Evolutionary conservation across 2,329 filamentous ascomycete genomes (phyloP).

Genomic region (Pestalotiopsis sp.): DNA sequence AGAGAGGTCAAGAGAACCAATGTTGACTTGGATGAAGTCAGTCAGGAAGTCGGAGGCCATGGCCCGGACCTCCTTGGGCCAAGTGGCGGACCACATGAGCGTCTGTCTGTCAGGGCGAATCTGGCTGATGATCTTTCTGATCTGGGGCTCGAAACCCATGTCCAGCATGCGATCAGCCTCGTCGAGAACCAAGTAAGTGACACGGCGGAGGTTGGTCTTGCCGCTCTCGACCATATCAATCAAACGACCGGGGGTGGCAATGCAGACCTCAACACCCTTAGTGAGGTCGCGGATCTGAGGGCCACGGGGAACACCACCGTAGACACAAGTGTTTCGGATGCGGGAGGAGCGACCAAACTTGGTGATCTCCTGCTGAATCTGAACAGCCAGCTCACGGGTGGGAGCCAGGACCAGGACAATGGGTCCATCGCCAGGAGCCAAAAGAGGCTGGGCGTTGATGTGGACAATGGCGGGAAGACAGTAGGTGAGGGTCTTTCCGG

Average conservation of each 20-base stretch:
- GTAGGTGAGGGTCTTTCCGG: constrained; percentile 98
- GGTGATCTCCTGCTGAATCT: constrained; percentile 98
- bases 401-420: constrained; percentile 96
- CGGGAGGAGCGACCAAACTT: constrained; percentile 98
- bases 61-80: constrained; percentile 97
- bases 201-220: constrained; percentile 96
- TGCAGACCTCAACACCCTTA: constrained; percentile 96
- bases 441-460: constrained; percentile 97
- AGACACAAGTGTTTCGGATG: constrained; percentile 98
- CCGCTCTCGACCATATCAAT: constrained; percentile 98
- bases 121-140: constrained; percentile 97
- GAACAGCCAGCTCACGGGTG: constrained; percentile 95
- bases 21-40: constrained; percentile 98
- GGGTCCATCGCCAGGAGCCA: constrained; percentile 91
- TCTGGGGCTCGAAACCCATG: constrained; percentile 99
- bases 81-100: constrained; percentile 99
- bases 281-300: constrained; percentile 94
- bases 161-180: constrained; percentile 99
- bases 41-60: constrained; percentile 88
- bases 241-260: constrained; percentile 94
- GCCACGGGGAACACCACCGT: constrained; percentile 97
- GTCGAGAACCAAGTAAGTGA: constrained; percentile 97
- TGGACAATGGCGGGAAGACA: constrained; percentile 97
- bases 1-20: constrained; percentile 92
- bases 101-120: constrained; percentile 98